Evolutionary conservation across 192 early-diverging fungal species (phyloP).

Genomic region (Coemansia sp.): DNA sequence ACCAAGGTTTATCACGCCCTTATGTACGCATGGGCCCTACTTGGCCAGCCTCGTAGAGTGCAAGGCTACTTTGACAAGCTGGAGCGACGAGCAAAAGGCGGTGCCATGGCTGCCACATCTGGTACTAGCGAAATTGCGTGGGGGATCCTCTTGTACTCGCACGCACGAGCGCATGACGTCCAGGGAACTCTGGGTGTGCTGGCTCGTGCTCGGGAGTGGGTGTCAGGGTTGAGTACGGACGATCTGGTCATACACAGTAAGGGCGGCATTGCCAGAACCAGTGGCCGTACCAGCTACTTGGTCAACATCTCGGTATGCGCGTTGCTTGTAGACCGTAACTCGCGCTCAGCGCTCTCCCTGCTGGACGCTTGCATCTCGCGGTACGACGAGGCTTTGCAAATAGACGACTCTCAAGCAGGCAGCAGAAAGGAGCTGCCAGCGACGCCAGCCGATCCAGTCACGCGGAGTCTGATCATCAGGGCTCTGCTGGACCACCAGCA

Average conservation of each 20-base stretch:
- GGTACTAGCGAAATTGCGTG: constrained; percentile 15
- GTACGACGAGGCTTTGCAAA: not conserved
- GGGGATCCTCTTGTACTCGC: constrained; percentile 37
- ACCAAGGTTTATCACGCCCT: constrained; percentile 14
- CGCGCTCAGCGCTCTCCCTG: constrained; percentile 11
- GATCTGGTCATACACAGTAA: not conserved
- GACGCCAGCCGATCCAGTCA: constrained; percentile 22
- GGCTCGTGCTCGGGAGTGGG: constrained; percentile 12
- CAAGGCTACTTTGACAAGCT: constrained; percentile 11
- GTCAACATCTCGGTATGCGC: constrained; percentile 31
- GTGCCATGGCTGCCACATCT: not conserved
- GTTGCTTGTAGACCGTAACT: constrained; percentile 7
- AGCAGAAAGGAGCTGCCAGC: constrained; percentile 2
- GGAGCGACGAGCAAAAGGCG: not conserved
- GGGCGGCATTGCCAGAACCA: not conserved
- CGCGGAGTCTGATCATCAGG: constrained; percentile 21
- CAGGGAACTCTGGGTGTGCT: constrained; percentile 14
- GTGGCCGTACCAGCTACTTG: constrained; percentile 13
- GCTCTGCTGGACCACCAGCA: constrained; percentile 20
- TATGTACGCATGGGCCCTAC: constrained; percentile 29
- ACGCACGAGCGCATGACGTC: constrained; percentile 8
- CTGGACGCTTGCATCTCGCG: constrained; percentile 8
- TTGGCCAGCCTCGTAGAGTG: constrained; percentile 8
- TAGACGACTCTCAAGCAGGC: not conserved
- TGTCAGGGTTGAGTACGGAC: not conserved